Conservation (phyloP, 768 basidiomycete genomes). For the Leccinum pellstonianum region DNA sequence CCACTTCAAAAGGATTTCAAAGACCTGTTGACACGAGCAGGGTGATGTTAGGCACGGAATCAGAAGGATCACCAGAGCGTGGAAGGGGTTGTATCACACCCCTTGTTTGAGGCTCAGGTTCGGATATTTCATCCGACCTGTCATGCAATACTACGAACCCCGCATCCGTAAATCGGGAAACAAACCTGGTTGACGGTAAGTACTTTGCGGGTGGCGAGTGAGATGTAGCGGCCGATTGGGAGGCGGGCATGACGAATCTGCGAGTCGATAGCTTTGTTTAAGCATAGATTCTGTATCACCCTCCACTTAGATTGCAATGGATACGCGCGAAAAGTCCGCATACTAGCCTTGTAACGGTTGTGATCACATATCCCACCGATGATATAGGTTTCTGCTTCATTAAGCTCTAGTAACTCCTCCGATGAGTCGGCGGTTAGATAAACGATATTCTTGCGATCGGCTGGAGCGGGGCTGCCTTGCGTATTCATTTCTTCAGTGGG, state of each 20-base stretch:
- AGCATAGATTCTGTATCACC: conserved; percentile 71
- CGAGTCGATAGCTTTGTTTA: conserved; percentile 76
- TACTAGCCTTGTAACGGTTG: conserved; percentile 86
- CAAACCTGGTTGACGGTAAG: conserved; percentile 90
- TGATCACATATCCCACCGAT: conserved; percentile 96
- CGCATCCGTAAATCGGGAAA: conserved; percentile 1
- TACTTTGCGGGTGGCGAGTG: conserved; percentile 88
- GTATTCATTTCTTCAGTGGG: conserved; percentile 4
- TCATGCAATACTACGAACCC: conserved; percentile 1
- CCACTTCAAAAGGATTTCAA: conserved; percentile 91
- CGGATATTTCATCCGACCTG: conserved; percentile 1
- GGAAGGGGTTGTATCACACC: background rate
- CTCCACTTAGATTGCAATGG: conserved; percentile 14
- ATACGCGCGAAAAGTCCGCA: background rate
- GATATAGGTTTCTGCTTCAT: conserved; percentile 84
- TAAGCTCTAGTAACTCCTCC: conserved; percentile 80
- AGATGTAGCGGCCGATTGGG: conserved; percentile 90
- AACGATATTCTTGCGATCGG: conserved; percentile 55
- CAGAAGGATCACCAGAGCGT: conserved; percentile 1
- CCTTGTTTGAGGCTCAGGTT: background rate
- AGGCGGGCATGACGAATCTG: conserved; percentile 83
- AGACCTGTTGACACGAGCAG: conserved; percentile 44
- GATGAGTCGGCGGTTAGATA: conserved; percentile 95
- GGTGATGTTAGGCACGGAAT: conserved; percentile 1
- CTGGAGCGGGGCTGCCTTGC: conserved; percentile 9